Conservation (phyloP, 1,284 basidiomycete genomes). For the Microbotryum violaceum region DNA sequence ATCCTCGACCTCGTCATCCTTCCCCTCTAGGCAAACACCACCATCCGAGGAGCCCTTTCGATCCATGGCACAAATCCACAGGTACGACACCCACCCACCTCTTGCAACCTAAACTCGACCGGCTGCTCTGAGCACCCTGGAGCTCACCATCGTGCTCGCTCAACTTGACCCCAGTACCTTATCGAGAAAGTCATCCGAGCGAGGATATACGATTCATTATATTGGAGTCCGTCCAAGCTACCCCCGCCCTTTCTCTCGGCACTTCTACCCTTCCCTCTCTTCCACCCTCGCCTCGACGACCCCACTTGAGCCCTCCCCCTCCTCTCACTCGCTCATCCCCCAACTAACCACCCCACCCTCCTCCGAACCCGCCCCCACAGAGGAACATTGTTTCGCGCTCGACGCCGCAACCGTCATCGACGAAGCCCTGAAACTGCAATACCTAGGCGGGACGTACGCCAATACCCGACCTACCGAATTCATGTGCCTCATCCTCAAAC, state of each 20-base stretch:
- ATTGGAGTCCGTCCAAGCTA: conserved; percentile 64
- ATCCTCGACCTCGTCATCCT: background rate
- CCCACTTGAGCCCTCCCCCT: background rate
- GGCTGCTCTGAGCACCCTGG: too few relatives aligned
- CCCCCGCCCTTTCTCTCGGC: too few relatives aligned
- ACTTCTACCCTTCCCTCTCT: conserved; percentile 9
- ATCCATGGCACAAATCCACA: conserved; percentile 95
- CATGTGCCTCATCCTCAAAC: conserved; percentile 81
- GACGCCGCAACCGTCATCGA: conserved; percentile 84
- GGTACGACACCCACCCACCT: conserved; percentile 37
- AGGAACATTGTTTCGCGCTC: conserved; percentile 43
- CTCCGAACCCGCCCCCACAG: conserved; percentile 8
- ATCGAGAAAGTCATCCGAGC: conserved; percentile 94
- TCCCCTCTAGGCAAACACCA: conserved; percentile 74
- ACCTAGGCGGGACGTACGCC: conserved; percentile 80
- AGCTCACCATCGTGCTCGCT: background rate
- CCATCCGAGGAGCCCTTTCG: conserved; percentile 65
- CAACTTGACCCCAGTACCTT: conserved; percentile 57
- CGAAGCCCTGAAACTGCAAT: conserved; percentile 71
- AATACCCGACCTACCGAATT: conserved; percentile 89
- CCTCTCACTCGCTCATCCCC: background rate
- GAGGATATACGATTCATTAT: conserved; percentile 89
- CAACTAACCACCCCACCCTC: background rate
- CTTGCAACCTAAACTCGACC: background rate
- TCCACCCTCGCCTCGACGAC: background rate